Percentiles rank a stretch among this genome's conserved stretches.
These are phyloP conservation scores for Elsinoe ampelina DNA, from an alignment of 2,329 filamentous ascomycete species.

Conservation along the genomic window DNA sequence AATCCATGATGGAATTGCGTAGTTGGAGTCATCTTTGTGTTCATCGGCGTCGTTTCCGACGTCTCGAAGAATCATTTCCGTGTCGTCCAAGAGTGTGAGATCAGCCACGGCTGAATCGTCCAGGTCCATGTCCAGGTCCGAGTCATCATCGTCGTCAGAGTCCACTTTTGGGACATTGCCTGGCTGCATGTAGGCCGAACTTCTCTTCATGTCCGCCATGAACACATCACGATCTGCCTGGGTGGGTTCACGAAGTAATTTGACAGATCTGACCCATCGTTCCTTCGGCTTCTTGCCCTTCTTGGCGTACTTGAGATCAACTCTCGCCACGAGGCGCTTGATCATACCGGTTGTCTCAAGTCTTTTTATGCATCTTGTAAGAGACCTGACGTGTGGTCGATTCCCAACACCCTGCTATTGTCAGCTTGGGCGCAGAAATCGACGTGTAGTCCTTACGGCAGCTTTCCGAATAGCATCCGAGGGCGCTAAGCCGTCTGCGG, in stretches of 20 bases:
- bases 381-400: background rate
- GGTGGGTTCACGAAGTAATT: conserved; percentile 32
- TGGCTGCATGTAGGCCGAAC: background rate
- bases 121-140: conserved; percentile 20
- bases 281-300: background rate
- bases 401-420: background rate
- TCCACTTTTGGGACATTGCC: conserved; percentile 14
- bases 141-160: conserved; percentile 19
- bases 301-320: background rate
- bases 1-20: conserved; percentile 43
- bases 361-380: background rate
- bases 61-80: background rate
- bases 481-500: conserved; percentile 42
- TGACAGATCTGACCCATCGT: conserved; percentile 29
- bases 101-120: conserved; percentile 12
- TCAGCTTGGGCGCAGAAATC: background rate
- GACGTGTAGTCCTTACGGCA: conserved; percentile 27
- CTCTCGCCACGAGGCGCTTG: background rate
- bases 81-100: background rate
- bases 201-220: conserved; percentile 13
- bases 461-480: conserved; percentile 43
- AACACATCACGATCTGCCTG: conserved; percentile 23
- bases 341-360: background rate
- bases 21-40: background rate
- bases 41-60: background rate